Conservation (phyloP, 768 basidiomycete genomes). For the Kwoniella sp. region DNA sequence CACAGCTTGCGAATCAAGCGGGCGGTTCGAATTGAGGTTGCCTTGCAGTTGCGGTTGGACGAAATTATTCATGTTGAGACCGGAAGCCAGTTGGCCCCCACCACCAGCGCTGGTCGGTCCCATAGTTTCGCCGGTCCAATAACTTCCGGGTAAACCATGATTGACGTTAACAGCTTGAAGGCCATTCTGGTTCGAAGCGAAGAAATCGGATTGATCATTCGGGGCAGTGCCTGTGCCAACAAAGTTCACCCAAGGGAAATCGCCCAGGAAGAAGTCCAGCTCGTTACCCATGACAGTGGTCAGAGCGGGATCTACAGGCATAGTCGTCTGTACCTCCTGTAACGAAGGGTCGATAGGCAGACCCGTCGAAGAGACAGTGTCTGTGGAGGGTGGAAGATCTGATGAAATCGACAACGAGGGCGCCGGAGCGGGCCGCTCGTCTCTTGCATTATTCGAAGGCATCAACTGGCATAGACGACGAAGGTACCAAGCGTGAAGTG, state of each 20-base stretch:
- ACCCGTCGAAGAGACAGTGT: neutral
- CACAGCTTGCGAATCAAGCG: neutral
- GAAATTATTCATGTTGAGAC: neutral
- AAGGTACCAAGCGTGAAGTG: conserved; percentile 35
- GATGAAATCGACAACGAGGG: conserved; percentile 9
- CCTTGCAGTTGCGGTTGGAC: neutral
- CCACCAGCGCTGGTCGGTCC: neutral
- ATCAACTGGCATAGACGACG: conserved; percentile 22
- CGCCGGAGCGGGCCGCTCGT: neutral
- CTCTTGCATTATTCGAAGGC: neutral
- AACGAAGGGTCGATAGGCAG: conserved; percentile 5
- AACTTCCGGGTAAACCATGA: neutral
- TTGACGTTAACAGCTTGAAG: neutral
- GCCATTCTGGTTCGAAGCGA: neutral
- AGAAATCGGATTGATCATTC: neutral
- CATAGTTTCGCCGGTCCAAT: neutral
- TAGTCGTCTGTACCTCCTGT: conserved; percentile 3
- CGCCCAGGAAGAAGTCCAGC: conserved; percentile 26
- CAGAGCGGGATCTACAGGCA: conserved; percentile 23
- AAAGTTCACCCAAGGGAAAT: conserved; percentile 25
- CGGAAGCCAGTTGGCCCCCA: neutral
- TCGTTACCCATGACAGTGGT: conserved; percentile 15
- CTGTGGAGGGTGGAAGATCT: neutral
- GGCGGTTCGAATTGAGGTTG: neutral
- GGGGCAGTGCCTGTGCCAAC: neutral